Base-by-base conservation (phyloP, 306 rosid genomes). In the Trifolium pratense region DNA sequence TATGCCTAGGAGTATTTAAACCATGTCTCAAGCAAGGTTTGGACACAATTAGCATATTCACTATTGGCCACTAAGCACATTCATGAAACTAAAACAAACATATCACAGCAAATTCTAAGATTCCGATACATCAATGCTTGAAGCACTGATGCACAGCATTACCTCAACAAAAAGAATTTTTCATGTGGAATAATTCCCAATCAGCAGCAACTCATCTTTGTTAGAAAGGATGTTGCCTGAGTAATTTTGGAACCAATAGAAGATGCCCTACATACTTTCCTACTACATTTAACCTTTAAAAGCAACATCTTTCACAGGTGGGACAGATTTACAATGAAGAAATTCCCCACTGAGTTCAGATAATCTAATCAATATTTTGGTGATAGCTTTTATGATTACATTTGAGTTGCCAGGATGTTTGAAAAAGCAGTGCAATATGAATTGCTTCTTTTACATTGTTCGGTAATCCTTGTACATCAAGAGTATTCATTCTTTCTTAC, bases 271-370 rank as follows among this genome's bases (percentile, higher is more conserved):
- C 74, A 73, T 70, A 86, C 84, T 81, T 86, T 87, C 75, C 84
- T 80, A 60, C 57, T 46, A 79, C 87, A 87, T 85, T 68, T 85
- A 74, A 75, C 86, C 84, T 81, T 69, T 66, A 88, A 71, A 81
- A 84, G 84, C 74, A 76, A 84, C 81, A 48, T 81, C 77, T 84
- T 80, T 62, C 77, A 45, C 48, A 72, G 80, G 90, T 75, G 86
- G 88, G 84, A 81, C 69, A 77, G 84, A 62, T 88, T 75, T 83
- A 82, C 84, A 74, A 77, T 67, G 77, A 76, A 84, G 82, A 91
- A 87, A 87, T 88, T 88, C 96, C 84, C 88, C 88, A 87, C 88
- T 82, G 77, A 79, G 78, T 74, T 84, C 78, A 59, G 88, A 84
- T 84, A 85, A 79, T 73, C 81, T 86, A 81, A 83, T 68, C 83